Evolutionary conservation across 129 eudicot genomes (phyloP).

Genomic region (Arctium minus): DNA sequence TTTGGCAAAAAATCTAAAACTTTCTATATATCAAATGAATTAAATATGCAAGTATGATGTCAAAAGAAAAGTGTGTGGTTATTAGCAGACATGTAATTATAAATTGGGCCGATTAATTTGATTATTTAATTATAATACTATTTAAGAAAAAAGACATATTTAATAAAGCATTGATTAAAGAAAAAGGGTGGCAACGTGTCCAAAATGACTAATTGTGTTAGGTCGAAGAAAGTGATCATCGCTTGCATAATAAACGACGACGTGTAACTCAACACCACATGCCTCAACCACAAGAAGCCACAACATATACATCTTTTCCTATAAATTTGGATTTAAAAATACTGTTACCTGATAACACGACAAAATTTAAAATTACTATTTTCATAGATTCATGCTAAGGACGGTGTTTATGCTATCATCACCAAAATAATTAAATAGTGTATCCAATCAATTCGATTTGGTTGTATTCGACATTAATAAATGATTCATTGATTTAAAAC

Average conservation of each 20-base stretch:
- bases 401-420: not conserved
- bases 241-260: slow-evolving; percentile 11
- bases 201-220: not conserved
- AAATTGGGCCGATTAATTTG: not conserved
- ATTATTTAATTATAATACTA: not conserved
- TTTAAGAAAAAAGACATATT: not conserved
- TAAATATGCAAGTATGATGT: not conserved
- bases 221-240: slow-evolving; percentile 16
- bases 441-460: not conserved
- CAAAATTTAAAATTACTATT: not conserved
- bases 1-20: not conserved
- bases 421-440: not conserved
- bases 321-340: not conserved
- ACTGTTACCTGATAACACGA: slow-evolving; percentile 16
- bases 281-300: slow-evolving; percentile 10
- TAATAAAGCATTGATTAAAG: not conserved
- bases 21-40: not conserved
- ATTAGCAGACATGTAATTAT: not conserved
- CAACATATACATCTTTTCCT: not conserved
- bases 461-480: not conserved
- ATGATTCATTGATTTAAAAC: not conserved
- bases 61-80: not conserved
- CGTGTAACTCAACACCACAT: slow-evolving; percentile 1
- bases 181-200: slow-evolving; percentile 15
- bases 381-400: not conserved